Conservation (phyloP, 2,329 filamentous ascomycete species). For the Aureobasidium sp. region DNA sequence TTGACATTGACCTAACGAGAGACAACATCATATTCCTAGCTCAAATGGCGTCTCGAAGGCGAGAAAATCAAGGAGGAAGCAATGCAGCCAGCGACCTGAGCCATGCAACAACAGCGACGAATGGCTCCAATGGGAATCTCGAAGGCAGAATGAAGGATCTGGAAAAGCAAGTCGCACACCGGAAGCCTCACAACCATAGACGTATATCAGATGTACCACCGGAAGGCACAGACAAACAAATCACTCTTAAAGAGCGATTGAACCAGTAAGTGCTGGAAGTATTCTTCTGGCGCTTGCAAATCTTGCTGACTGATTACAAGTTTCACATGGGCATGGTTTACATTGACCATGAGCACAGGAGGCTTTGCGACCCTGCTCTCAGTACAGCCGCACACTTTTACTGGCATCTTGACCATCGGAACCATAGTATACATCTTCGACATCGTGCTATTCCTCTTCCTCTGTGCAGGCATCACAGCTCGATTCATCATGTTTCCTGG, state of each 20-base stretch:
- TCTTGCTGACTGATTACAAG: not conserved
- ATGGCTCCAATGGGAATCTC: not conserved
- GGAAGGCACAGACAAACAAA: conserved; percentile 1
- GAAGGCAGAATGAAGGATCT: not conserved
- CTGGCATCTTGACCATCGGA: conserved; percentile 43
- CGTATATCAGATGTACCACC: not conserved
- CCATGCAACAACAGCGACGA: not conserved
- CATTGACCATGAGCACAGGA: conserved; percentile 40
- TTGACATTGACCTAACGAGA: not conserved
- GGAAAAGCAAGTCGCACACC: not conserved
- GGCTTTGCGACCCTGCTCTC: conserved; percentile 37
- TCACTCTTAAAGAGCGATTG: conserved; percentile 12
- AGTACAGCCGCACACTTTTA: conserved; percentile 37
- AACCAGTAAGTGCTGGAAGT: conserved; percentile 11
- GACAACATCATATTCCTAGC: not conserved
- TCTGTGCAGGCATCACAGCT: conserved; percentile 7
- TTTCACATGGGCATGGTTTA: conserved; percentile 26
- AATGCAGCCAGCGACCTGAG: not conserved
- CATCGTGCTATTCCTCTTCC: conserved; percentile 10
- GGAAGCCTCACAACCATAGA: not conserved
- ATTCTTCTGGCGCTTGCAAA: conserved; percentile 13
- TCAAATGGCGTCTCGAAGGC: not conserved
- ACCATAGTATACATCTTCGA: conserved; percentile 27
- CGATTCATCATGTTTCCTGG: conserved; percentile 1
- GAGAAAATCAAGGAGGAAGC: not conserved